Conservation (phyloP, 495 filamentous ascomycete genomes). For the Evernia prunastri region DNA sequence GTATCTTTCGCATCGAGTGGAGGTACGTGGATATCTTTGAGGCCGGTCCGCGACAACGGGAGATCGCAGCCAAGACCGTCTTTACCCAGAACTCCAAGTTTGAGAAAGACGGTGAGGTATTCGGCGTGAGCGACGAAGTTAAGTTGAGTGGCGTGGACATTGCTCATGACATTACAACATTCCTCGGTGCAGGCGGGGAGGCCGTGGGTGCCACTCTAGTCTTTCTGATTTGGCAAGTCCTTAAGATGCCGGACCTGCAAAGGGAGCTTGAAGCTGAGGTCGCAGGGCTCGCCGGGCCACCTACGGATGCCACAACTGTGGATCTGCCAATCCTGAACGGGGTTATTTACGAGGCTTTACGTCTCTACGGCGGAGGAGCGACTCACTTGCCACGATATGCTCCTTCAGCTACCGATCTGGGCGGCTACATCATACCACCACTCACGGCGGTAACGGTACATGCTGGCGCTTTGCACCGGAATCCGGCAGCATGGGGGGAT, state of each 20-base stretch:
- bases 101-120: constrained; percentile 4
- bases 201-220: constrained; percentile 11
- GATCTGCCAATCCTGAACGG: constrained; percentile 13
- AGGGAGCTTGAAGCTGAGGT: constrained; percentile 19
- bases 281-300: constrained; percentile 6
- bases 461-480: constrained; percentile 15
- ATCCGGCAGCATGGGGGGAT: constrained; percentile 15
- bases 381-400: constrained; percentile 12
- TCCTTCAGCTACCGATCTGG: constrained; percentile 1
- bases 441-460: constrained; percentile 12
- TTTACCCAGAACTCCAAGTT: constrained; percentile 13
- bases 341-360: constrained; percentile 16
- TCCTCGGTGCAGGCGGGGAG: constrained; percentile 17
- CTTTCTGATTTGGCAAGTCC: constrained; percentile 18
- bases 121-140: constrained; percentile 14
- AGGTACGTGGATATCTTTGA: constrained; percentile 10
- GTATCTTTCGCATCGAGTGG: constrained; percentile 13
- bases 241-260: constrained; percentile 18
- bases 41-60: constrained; percentile 8
- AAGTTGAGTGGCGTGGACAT: constrained; percentile 18
- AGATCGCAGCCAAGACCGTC: constrained; percentile 13
- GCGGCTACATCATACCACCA: constrained; percentile 18
- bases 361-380: constrained; percentile 16
- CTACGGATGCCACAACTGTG: constrained; percentile 13
- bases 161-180: constrained; percentile 15